Base-by-base conservation (phyloP, 306 rosid genomes). In the Ceratonia siliqua region DNA sequence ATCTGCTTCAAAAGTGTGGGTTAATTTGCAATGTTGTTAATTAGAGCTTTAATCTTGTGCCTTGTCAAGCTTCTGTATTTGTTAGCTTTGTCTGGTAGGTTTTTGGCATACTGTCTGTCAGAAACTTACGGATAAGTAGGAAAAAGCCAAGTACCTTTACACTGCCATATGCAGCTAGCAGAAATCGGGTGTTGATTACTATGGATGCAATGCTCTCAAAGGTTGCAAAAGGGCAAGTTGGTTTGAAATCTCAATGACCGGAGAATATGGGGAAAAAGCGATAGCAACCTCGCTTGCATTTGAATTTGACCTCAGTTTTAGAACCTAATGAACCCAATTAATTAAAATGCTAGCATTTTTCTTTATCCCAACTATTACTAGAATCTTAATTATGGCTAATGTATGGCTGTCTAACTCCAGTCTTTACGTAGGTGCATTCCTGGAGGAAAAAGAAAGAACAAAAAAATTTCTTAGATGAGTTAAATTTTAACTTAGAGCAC, bases 91-190 rank as follows among this genome's bases (percentile, higher is more conserved):
- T 62, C 55, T 75, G n/a, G 32, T 30, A 4, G 28, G 52, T 50
- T 65, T 72, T 58, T 76, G 72, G 66, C 49, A 67, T 73, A 56
- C 36, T 73, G 52, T 39, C 5, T 62, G 78, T 81, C 78, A 62
- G 78, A 21, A 46, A 22, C 2, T 78, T 28, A 50, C 66, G 73
- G 75, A 56, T 58, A 8, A 4, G 41, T 11, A 2, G 8, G 39
- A 56, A 35, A 52, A 78, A 59, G 58, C 53, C 42, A 27, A 11
- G 57, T 59, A 32, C 41, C 59, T 76, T 33, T 56, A 62, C 12
- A 52, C 59, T 63, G 24, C 30, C 50, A 33, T 58, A 38, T 49
- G 52, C 56, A 56, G 15, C 56, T 32, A 66, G 65, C 13, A 46
- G 71, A 58, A 8, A 8, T 58, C 58, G 63, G 63, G 67, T 46